These are phyloP conservation scores for Eurotiales sp. DNA, from an alignment of 2,329 filamentous ascomycete species.

Conservation along the genomic window DNA sequence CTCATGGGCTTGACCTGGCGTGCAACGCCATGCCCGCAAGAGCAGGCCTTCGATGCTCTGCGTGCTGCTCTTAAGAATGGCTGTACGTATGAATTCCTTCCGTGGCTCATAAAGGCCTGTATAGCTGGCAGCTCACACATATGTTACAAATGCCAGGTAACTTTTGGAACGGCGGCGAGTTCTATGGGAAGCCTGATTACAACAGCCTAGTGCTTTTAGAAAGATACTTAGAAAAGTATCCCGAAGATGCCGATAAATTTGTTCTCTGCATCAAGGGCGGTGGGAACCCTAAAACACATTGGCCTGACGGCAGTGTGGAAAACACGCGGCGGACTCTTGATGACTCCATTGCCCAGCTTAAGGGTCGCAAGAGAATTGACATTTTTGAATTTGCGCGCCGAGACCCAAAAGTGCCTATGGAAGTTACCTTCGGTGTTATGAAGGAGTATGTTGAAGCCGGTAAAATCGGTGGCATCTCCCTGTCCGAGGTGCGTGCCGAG, in stretches of 20 bases:
- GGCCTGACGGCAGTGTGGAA: conserved; percentile 52
- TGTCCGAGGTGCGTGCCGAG: conserved; percentile 43
- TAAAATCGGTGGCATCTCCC: conserved; percentile 42
- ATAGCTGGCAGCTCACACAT: neutral
- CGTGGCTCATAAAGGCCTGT: too few relatives aligned
- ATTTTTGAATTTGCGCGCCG: conserved; percentile 58
- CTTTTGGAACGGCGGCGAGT: conserved; percentile 5
- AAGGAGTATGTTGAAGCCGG: conserved; percentile 36
- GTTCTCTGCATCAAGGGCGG: conserved; percentile 62
- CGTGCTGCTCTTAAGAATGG: conserved; percentile 5
- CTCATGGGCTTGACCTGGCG: conserved; percentile 10
- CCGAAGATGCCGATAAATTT: conserved; percentile 60
- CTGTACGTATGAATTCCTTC: neutral
- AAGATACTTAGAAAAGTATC: conserved; percentile 61
- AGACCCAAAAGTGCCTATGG: conserved; percentile 50
- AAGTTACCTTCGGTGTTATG: conserved; percentile 40
- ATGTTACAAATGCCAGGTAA: neutral
- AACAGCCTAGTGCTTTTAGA: conserved; percentile 59
- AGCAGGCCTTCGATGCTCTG: conserved; percentile 7
- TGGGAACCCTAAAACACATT: conserved; percentile 22
- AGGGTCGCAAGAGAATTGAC: conserved; percentile 47
- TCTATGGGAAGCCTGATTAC: conserved; percentile 55
- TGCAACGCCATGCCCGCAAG: conserved; percentile 6
- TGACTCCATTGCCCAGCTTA: conserved; percentile 48
- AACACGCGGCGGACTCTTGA: conserved; percentile 57